Evolutionary conservation across 805 yeast species (phyloP).

Genomic region (Suhomyces prunicola): DNA sequence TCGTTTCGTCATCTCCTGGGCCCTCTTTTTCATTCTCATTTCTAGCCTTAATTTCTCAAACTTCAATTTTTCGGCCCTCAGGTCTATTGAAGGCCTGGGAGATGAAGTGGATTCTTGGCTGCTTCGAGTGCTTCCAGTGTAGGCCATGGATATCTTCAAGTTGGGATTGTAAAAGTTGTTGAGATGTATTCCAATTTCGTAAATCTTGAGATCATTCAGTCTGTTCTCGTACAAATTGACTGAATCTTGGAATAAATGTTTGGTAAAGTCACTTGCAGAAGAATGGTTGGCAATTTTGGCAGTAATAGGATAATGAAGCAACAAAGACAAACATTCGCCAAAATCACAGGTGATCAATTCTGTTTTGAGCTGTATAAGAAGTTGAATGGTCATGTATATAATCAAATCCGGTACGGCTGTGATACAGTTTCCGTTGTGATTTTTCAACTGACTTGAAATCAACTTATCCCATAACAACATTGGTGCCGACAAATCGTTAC

Average conservation of each 20-base stretch:
- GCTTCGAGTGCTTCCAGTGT: conserved; percentile 14
- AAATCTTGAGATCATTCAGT: conserved; percentile 36
- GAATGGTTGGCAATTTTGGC: conserved; percentile 11
- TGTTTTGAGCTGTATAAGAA: conserved; percentile 44
- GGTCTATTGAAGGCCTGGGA: conserved; percentile 13
- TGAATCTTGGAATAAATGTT: conserved; percentile 32
- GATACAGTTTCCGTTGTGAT: conserved; percentile 4
- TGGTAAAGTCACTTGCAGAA: conserved; percentile 16
- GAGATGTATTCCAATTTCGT: conserved; percentile 38
- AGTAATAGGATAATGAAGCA: conserved; percentile 49
- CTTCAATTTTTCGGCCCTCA: conserved; percentile 36
- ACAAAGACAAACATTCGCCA: conserved; percentile 47
- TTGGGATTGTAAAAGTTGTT: conserved; percentile 40
- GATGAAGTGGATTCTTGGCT: conserved; percentile 17
- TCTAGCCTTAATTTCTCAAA: conserved; percentile 47
- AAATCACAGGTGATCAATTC: conserved; percentile 47
- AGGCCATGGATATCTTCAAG: conserved; percentile 26
- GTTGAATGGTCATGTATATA: conserved; percentile 39
- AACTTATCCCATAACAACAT: conserved; percentile 50
- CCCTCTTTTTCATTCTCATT: conserved; percentile 46
- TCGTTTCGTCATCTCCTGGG: conserved; percentile 12
- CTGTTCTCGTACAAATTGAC: conserved; percentile 28
- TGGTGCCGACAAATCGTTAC: conserved; percentile 31
- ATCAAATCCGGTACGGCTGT: conserved; percentile 35
- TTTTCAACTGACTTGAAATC: conserved; percentile 21